These are phyloP conservation scores for Zymoseptoria crescenta DNA, from an alignment of 2,329 filamentous ascomycete species.

Conservation along the genomic window DNA sequence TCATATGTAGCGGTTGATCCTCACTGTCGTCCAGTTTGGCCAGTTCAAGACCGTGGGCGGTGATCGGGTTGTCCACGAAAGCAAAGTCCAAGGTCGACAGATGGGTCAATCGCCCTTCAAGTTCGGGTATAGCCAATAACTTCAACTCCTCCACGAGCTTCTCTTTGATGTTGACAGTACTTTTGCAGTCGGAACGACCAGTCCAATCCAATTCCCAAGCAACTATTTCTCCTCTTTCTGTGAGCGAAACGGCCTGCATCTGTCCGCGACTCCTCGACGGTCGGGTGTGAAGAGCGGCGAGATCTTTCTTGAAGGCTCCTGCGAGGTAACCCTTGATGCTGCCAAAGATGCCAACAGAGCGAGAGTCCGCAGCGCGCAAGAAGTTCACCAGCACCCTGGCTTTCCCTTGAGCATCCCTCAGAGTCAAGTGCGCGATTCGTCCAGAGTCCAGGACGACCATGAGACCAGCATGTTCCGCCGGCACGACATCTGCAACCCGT, in stretches of 20 bases:
- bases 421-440: conserved; percentile 73
- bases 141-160: conserved; percentile 56
- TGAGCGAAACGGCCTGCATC: conserved; percentile 73
- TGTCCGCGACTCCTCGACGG: conserved; percentile 67
- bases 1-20: conserved; percentile 19
- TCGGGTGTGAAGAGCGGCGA: conserved; percentile 72
- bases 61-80: conserved; percentile 42
- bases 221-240: conserved; percentile 68
- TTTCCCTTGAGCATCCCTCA: conserved; percentile 80
- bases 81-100: conserved; percentile 64
- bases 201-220: conserved; percentile 85
- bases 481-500: conserved; percentile 65
- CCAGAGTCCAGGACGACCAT: conserved; percentile 78
- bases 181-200: conserved; percentile 68
- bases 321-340: conserved; percentile 71
- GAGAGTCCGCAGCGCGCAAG: conserved; percentile 54
- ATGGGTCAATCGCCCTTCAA: conserved; percentile 29
- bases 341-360: conserved; percentile 63
- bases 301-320: conserved; percentile 61
- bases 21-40: conserved; percentile 14
- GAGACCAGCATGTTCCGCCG: conserved; percentile 81
- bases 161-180: conserved; percentile 63
- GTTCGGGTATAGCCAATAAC: conserved; percentile 42
- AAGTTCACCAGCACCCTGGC: conserved; percentile 72
- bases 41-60: conserved; percentile 18